Percentiles rank a stretch among this genome's conserved stretches.
Conservation (phyloP, 257 asterid species). For the Scutellaria galericulata region DNA sequence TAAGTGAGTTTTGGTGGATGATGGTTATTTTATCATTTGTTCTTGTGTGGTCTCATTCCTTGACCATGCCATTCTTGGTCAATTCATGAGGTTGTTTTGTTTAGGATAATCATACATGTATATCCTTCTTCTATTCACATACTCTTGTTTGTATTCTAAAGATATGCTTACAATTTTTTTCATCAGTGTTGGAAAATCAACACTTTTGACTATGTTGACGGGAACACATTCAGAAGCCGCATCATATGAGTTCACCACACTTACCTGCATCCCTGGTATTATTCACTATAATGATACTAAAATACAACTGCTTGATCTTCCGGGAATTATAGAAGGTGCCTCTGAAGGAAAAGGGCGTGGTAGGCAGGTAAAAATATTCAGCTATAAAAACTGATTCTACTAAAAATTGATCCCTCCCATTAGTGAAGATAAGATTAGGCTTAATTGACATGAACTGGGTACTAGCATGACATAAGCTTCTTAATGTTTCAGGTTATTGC, state of each 20-base stretch:
- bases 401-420: slow-evolving; percentile 18
- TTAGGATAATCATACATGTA: neutral
- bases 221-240: slow-evolving; percentile 99
- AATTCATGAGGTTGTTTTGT: slow-evolving; percentile 21
- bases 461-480: slow-evolving; percentile 32
- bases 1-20: slow-evolving; percentile 22
- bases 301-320: slow-evolving; percentile 98
- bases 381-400: slow-evolving; percentile 11
- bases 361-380: slow-evolving; percentile 70
- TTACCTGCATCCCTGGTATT: slow-evolving; percentile 97
- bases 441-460: slow-evolving; percentile 19
- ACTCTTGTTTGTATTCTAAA: neutral
- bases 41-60: neutral
- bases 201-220: slow-evolving; percentile 93
- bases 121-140: neutral
- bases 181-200: slow-evolving; percentile 94
- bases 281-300: slow-evolving; percentile 96
- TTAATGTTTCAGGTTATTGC: slow-evolving; percentile 80
- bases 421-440: neutral
- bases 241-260: slow-evolving; percentile 96
- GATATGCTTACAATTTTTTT: neutral
- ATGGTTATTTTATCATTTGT: slow-evolving; percentile 33
- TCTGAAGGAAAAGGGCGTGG: slow-evolving; percentile 99
- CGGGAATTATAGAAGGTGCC: slow-evolving; percentile 99
- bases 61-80: slow-evolving; percentile 27